Evolutionary conservation across 352 stramenopile genomes (phyloP), one percentile per base, ranked within the genome.

Genomic region (Achlya hypogyna): DNA sequence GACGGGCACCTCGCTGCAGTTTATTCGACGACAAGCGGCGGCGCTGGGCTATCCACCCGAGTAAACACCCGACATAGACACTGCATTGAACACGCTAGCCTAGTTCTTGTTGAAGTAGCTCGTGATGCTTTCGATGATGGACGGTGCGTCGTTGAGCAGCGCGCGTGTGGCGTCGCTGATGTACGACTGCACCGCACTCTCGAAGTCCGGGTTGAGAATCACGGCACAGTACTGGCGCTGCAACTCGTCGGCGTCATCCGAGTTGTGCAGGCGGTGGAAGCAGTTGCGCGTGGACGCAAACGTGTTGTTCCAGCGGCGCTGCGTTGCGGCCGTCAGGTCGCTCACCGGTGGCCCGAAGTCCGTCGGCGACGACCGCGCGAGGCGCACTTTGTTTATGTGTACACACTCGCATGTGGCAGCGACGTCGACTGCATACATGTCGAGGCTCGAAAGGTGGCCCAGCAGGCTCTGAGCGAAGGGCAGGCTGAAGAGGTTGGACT

Each of bases 321-420:
- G 40, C n/a, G 42, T 35, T 1, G 42, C 27, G 14, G 60, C 18
- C 25, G 60, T 59, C 6, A 67, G n/a, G 38, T 67, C 60, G 25
- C 28, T 9, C 22, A 59, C 56, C 18, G 60, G 42, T 18, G 60
- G 40, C 5, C 38, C 51, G 20, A 51, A 35, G 20, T 67, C n/a
- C 4, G 4, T 27, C 2, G 32, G 35, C 18, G 27, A 42, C 20
- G 22, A 35, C 20, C 40, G 27, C 20, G 28, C 51, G 22, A 67
- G 32, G 4, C 56, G 42, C 3, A 58, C 18, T 27, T 67, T 54
- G 60, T 67, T 67, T 6, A 67, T 34, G 51, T 54, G 20, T 22
- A 67, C 42, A 45, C 60, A 67, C 32, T 67, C 60, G 22, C 60
- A 67, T 31, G 60, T 67, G 31, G 60, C 60, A 12, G 32, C 42